Evolutionary conservation across 352 stramenopile species (phyloP), one percentile per base, ranked within the genome.

Genomic region (Pythium volutum): DNA sequence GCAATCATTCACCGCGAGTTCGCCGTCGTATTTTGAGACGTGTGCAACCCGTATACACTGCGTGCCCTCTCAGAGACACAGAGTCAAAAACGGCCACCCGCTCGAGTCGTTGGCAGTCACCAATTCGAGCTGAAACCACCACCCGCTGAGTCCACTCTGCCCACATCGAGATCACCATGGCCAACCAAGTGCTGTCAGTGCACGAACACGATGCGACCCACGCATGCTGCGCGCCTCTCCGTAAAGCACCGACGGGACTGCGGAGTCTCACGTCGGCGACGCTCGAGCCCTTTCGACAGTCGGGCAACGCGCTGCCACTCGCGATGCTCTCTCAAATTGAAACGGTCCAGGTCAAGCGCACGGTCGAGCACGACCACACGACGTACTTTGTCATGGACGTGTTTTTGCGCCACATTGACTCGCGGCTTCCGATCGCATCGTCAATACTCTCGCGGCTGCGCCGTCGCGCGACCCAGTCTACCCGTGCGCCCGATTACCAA

Each of bases 381-480:
- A 77, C 45, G 23, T 80, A 84, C 65, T 88, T 82, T 50, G 69
- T 88, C 23, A 68, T 88, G 64, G 71, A 84, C 57, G 66, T 88
- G 43, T 82, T 77, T 52, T 73, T 62, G 38, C 76, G 70, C 48
- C 62, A 72, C 75, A 16, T 79, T 60, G 34, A 73, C 62, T 23
- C 68, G 52, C 60, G 54, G 11, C 27, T 70, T 54, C 34, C 61
- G 11, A 49, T 69, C 48, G 63, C 69, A 1, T 55, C 54, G 12
- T 57, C 71, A 20, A 59, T 64, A 22, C 20, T 65, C 4, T 53
- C 67, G 23, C 46, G 57, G 4, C 34, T 63, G 39, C 58, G 62
- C 25, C 43, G 29, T 47, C 56, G 53, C 25, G 54, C 20, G 18
- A 41, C 22, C 11, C 45, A 42, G 16, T n/a, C 45, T 1, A 38